Evolutionary conservation across 768 basidiomycete genomes (phyloP), one percentile per base, ranked within the genome.

Genomic region (Lactarius psammicola): DNA sequence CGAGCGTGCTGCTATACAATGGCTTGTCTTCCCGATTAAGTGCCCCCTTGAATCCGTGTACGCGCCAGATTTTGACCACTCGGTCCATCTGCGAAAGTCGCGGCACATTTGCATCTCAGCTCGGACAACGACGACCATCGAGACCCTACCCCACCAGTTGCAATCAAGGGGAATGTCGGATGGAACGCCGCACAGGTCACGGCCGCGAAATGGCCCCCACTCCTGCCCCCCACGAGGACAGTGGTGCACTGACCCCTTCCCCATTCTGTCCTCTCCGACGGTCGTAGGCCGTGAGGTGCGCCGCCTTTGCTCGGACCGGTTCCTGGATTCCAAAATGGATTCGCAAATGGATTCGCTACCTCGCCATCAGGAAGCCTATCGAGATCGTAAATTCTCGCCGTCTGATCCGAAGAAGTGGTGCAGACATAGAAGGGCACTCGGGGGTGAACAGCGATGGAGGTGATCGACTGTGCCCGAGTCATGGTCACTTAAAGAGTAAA

Each of bases 141-240:
- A 15, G 7, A 77, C 86, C 36, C 65, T 73, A 92, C 90, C 26
- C 90, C 90, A 71, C 89, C 88, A 18, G 91, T 93, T 11, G 89
- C 90, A 59, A 93, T 80, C 18, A 92, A 69, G 4, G 89, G 88
- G 59, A 81, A 75, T 11, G 75, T 75, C 0, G 84, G 80, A 72
- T 92, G 88, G 75, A 92, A 93, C 31, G 86, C 84, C 26, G 89
- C 87, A 58, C 80, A 80, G 1, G 89, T 74, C 20, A 92, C 88
- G 42, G 88, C 86, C 60, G 84, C 89, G 60, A 81, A 74, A 72
- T 92, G 90, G 0, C 90, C 90, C 5, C 88, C 90, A 36, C 89
- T 87, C 62, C 85, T 80, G 4, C 87, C 87, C 4, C 90, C 90
- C 66, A 84, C 82, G 18, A 92, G 76, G 18, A 92, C 80, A 13